Base-by-base conservation (phyloP, 352 stramenopile genomes). In the Phytophthora rubi region DNA sequence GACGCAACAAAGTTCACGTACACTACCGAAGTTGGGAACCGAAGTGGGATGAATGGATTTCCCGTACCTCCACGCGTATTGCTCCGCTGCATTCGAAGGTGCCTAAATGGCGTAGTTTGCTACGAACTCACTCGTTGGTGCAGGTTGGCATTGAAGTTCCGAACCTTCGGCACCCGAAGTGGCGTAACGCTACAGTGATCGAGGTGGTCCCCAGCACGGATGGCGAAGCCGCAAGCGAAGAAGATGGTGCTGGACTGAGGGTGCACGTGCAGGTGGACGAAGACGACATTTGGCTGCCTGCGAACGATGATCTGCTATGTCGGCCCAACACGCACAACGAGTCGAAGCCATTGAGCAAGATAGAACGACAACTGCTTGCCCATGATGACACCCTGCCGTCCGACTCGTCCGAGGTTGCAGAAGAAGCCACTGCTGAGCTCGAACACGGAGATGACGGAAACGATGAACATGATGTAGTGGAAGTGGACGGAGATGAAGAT, bases 41-140 rank as follows among this genome's bases (percentile, higher is more conserved):
- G 13, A 69, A 70, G 18, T 76, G 56, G 56, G 69, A 76, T 26
- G 69, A 76, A 44, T 76, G 69, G 69, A 65, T 76, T 48, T 3
- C 39, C 7, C 69, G 69, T 9, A 62, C 57, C 12, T 76, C 69
- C 12, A 28, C 21, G 0, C 59, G 55, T 15, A 42, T 76, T 15
- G 59, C 59, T 26, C 64, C 64, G n/a, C 54, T 65, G n/a, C 59
- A 76, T 35, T 56, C 69, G 6, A 55, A 59, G 4, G 55, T 76
- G 12, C 16, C 48, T 1, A 66, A 33, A 18, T 76, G 69, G 69
- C 69, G 69, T 21, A 71, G 59, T 37, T 5, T 48, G 7, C 59
- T 76, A 5, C 30, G 7, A 44, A 5, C 35, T 8, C 47, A 67
- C 30, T 35, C 55, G 1, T 37, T 59, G 42, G 69, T 76, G 12